phyloP scores from a whole-genome alignment of 2,329 filamentous ascomycete species.

The Aspergillus brasiliensis region DNA sequence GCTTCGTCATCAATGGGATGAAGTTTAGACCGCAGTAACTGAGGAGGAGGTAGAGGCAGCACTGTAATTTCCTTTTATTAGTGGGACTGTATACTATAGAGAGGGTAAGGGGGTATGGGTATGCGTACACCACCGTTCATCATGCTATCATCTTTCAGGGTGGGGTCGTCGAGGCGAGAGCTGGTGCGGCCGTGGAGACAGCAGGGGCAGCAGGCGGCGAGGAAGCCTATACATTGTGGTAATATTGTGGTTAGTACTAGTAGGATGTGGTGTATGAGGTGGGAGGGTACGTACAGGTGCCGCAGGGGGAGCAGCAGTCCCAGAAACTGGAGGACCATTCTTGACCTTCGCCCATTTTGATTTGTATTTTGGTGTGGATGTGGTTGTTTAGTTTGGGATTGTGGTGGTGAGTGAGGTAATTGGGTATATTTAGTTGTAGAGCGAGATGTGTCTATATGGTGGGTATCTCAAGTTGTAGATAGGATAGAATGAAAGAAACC shows the following conservation, averaged over 20 bases:
- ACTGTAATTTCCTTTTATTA: no score
- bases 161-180: slow-evolving; percentile 34
- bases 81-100: not conserved
- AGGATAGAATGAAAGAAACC: no score
- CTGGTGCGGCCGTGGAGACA: slow-evolving; percentile 35
- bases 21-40: slow-evolving; percentile 34
- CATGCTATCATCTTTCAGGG: slow-evolving; percentile 27
- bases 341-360: slow-evolving; percentile 13
- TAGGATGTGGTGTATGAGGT: not conserved
- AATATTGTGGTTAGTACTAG: not conserved
- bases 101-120: not conserved
- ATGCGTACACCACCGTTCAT: slow-evolving; percentile 33
- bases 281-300: slow-evolving; percentile 30
- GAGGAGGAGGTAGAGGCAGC: slow-evolving; percentile 37
- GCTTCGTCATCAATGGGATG: slow-evolving; percentile 56
- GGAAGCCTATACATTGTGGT: slow-evolving; percentile 24
- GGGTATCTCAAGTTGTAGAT: no score
- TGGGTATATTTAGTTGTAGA: not conserved
- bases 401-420: not conserved
- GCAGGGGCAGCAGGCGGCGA: slow-evolving; percentile 33
- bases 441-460: not conserved
- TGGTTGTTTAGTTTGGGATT: no score
- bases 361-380: not conserved
- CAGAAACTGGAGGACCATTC: slow-evolving; percentile 37
- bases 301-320: slow-evolving; percentile 34